phyloP scores from a whole-genome alignment of 768 basidiomycete species.

The Jaapia argillacea region DNA sequence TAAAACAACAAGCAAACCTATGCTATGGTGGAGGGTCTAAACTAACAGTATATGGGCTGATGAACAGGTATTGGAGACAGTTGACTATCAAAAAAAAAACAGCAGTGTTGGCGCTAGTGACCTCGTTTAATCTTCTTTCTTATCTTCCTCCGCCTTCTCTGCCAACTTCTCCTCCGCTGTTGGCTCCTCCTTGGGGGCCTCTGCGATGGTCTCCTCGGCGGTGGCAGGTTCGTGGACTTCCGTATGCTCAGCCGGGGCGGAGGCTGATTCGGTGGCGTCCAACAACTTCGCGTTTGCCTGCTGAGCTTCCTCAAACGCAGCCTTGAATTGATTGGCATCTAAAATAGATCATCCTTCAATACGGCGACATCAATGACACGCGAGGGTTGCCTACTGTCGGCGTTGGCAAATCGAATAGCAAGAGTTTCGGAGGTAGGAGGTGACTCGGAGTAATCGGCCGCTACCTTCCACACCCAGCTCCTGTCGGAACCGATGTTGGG shows the following conservation, averaged over 20 bases:
- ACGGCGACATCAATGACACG: neutral
- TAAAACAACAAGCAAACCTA: too few species aligned
- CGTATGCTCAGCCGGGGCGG: conserved; percentile 10
- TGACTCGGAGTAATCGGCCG: conserved; percentile 88
- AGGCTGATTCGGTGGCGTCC: conserved; percentile 17
- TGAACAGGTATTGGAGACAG: too few species aligned
- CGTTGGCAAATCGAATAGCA: conserved; percentile 95
- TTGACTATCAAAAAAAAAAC: neutral
- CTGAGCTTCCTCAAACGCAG: conserved; percentile 80
- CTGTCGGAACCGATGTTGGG: conserved; percentile 98
- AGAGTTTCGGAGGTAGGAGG: conserved; percentile 91
- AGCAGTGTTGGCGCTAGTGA: neutral
- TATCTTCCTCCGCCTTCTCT: conserved; percentile 20
- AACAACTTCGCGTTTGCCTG: conserved; percentile 46
- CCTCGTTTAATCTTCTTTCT: conserved; percentile 13
- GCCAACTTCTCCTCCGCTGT: conserved; percentile 22
- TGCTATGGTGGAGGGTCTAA: too few species aligned
- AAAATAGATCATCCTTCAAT: neutral
- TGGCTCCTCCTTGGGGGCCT: conserved; percentile 17
- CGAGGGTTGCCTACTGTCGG: conserved; percentile 65
- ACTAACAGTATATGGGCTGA: too few species aligned
- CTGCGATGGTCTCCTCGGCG: conserved; percentile 14
- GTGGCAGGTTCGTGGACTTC: conserved; percentile 13
- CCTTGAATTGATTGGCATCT: conserved; percentile 88
- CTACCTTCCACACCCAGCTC: conserved; percentile 98